A percentile compares a stretch with the other conserved stretches of the same genome.
Evolutionary conservation across 2,329 filamentous ascomycete genomes (phyloP).

Genomic region (Rutstroemia sp.): DNA sequence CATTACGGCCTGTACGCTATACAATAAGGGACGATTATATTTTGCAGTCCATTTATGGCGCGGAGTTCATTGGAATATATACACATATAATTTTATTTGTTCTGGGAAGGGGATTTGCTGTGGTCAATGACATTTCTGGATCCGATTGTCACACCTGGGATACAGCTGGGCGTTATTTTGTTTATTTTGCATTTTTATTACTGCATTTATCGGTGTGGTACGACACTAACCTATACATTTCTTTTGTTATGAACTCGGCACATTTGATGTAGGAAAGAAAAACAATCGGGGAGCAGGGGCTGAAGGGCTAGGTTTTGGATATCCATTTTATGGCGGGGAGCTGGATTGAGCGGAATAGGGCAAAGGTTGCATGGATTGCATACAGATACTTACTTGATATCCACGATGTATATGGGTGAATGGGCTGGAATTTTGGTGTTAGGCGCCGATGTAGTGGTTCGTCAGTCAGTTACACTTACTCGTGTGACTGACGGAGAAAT

Average conservation of each 20-base stretch:
- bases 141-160: not conserved
- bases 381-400: too few species aligned
- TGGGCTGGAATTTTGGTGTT: not conserved
- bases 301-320: too few species aligned
- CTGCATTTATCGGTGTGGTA: not conserved
- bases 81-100: conserved; percentile 11
- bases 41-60: not conserved
- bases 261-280: too few species aligned
- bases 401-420: not conserved
- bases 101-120: not conserved
- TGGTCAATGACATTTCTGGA: not conserved
- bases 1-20: conserved; percentile 1
- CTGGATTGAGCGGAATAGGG: not conserved
- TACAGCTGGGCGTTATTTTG: conserved; percentile 7
- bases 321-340: not conserved
- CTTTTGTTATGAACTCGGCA: not conserved
- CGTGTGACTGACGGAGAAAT: too few species aligned
- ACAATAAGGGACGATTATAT: not conserved
- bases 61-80: not conserved
- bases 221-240: not conserved
- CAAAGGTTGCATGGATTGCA: not conserved
- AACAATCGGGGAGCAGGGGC: too few species aligned
- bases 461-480: too few species aligned
- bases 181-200: too few species aligned
- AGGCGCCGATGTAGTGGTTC: not conserved